Evolutionary conservation across 768 basidiomycete genomes (phyloP).

Genomic region (Lactifluus rugatus): DNA sequence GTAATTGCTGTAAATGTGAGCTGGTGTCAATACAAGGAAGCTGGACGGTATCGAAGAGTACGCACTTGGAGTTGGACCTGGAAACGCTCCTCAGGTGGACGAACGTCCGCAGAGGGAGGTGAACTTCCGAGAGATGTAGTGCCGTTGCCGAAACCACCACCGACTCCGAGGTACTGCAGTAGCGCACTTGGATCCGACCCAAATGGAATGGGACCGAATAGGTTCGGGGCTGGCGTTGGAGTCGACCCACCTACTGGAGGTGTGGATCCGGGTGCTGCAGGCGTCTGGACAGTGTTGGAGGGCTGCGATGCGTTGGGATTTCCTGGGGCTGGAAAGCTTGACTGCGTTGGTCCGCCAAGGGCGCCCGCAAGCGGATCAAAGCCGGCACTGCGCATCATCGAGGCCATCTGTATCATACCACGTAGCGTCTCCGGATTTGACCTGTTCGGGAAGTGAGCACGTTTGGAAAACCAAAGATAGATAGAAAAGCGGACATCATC

Average conservation of each 20-base stretch:
- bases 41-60: conserved; percentile 5
- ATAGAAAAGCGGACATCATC: conserved; percentile 46
- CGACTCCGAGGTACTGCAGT: conserved; percentile 29
- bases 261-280: conserved; percentile 17
- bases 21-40: background rate
- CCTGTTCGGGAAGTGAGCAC: conserved; percentile 25
- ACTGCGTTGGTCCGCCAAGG: conserved; percentile 21
- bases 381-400: conserved; percentile 38
- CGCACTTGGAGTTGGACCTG: conserved; percentile 73
- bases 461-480: background rate
- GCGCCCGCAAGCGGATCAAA: conserved; percentile 22
- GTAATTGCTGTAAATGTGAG: conserved; percentile 54
- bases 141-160: conserved; percentile 18
- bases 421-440: conserved; percentile 73
- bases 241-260: conserved; percentile 23
- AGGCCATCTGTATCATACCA: conserved; percentile 67
- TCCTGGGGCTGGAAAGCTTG: conserved; percentile 54
- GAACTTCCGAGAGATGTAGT: conserved; percentile 23
- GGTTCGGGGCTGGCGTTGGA: conserved; percentile 13
- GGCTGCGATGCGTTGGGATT: conserved; percentile 32
- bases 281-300: conserved; percentile 15
- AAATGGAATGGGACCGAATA: conserved; percentile 1
- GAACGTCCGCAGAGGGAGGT: conserved; percentile 50
- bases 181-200: conserved; percentile 36
- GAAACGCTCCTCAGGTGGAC: conserved; percentile 87